Evolutionary conservation across 2,329 filamentous ascomycete species (phyloP).

Genomic region (Calonectria honghensis): DNA sequence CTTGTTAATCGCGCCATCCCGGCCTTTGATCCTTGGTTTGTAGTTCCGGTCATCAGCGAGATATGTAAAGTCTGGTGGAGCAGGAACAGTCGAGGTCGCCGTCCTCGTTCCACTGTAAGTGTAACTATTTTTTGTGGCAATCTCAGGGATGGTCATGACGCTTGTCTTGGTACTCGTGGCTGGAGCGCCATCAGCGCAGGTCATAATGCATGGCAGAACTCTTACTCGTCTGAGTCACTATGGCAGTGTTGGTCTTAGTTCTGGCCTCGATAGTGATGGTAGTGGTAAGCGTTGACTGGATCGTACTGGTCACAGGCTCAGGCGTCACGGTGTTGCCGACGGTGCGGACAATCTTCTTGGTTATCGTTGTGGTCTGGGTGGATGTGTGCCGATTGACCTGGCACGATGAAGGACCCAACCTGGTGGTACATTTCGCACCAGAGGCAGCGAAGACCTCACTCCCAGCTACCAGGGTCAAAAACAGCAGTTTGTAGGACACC

Average conservation of each 20-base stretch:
- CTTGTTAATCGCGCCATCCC: background rate
- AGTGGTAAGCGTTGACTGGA: background rate
- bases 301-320: background rate
- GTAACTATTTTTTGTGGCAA: background rate
- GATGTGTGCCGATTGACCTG: background rate
- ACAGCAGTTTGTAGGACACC: background rate
- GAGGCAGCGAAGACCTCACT: background rate
- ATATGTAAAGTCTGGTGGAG: background rate
- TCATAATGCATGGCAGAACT: background rate
- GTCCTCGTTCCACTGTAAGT: background rate
- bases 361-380: background rate
- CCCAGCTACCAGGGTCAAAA: background rate
- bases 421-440: background rate
- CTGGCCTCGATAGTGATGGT: background rate
- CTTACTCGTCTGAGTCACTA: background rate
- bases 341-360: background rate
- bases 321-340: background rate
- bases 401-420: background rate
- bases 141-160: background rate
- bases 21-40: background rate
- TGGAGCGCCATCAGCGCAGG: background rate
- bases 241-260: background rate
- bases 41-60: background rate
- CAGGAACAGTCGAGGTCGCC: background rate
- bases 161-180: background rate